phyloP scores from a whole-genome alignment of 2,329 filamentous ascomycete species.

The Cladosporium phlei region DNA sequence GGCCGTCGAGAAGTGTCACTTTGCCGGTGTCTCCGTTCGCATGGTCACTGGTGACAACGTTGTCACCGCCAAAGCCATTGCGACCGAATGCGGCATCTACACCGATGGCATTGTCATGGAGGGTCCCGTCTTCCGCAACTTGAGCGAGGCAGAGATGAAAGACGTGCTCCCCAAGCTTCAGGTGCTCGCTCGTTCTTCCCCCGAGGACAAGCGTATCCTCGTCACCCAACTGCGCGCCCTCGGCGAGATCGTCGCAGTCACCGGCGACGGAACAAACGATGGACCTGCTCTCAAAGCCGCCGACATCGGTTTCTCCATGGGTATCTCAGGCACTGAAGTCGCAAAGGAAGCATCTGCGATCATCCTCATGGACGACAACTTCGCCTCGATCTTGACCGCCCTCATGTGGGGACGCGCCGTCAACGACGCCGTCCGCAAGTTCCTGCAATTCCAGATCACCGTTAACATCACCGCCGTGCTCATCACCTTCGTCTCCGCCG shows the following conservation, averaged over 20 bases:
- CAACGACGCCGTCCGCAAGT: constrained; percentile 52
- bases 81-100: constrained; percentile 65
- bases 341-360: constrained; percentile 61
- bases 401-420: constrained; percentile 59
- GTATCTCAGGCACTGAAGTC: constrained; percentile 62
- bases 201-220: constrained; percentile 64
- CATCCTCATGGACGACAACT: constrained; percentile 60
- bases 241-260: constrained; percentile 63
- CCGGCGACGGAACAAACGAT: constrained; percentile 63
- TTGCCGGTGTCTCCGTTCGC: constrained; percentile 65
- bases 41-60: constrained; percentile 73
- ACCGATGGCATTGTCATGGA: constrained; percentile 42
- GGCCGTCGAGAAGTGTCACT: constrained; percentile 62
- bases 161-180: constrained; percentile 58
- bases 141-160: constrained; percentile 44
- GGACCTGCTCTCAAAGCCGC: constrained; percentile 62
- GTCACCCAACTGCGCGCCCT: constrained; percentile 61
- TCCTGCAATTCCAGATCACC: constrained; percentile 67
- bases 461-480: constrained; percentile 90
- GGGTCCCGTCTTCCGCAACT: constrained; percentile 42
- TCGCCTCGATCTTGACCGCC: constrained; percentile 58
- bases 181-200: constrained; percentile 64
- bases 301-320: constrained; percentile 65
- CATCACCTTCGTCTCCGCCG: constrained; percentile 81
- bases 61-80: constrained; percentile 69